Percentiles rank a stretch among this genome's conserved stretches.
Evolutionary conservation across 1,284 basidiomycete genomes (phyloP).

Genomic region (Trichosporon inkin): DNA sequence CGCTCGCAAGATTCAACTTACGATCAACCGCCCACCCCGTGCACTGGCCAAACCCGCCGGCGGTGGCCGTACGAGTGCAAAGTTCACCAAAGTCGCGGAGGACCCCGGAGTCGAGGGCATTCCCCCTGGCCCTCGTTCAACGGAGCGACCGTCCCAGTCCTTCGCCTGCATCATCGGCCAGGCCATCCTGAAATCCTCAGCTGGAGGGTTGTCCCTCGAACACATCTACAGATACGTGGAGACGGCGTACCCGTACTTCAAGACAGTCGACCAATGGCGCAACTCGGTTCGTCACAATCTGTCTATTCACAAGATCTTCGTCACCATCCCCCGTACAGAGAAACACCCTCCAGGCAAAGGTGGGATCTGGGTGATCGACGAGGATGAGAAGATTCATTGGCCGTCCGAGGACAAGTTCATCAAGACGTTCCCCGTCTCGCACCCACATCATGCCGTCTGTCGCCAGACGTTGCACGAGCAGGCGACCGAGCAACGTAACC

Average conservation of each 20-base stretch:
- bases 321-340: constrained; percentile 54
- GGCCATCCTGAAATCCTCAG: constrained; percentile 78
- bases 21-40: constrained; percentile 19
- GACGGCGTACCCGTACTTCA: constrained; percentile 87
- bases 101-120: constrained; percentile 54
- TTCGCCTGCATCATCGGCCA: constrained; percentile 96
- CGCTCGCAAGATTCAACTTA: constrained; percentile 9
- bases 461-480: constrained; percentile 44
- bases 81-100: constrained; percentile 43
- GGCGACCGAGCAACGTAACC: constrained; percentile 39
- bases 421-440: constrained; percentile 44
- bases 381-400: constrained; percentile 46
- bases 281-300: constrained; percentile 88
- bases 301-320: constrained; percentile 77
- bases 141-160: constrained; percentile 71
- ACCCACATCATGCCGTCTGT: constrained; percentile 42
- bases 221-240: constrained; percentile 97
- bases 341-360: constrained; percentile 48
- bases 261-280: constrained; percentile 86
- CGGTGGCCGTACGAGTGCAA: constrained; percentile 36
- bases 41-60: constrained; percentile 12
- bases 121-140: constrained; percentile 74
- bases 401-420: constrained; percentile 46
- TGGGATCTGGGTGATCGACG: constrained; percentile 50
- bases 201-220: constrained; percentile 81